Evolutionary conservation across 805 yeast species (phyloP), one percentile per base, ranked within the genome.

Genomic region (Candida xiaguanensis): DNA sequence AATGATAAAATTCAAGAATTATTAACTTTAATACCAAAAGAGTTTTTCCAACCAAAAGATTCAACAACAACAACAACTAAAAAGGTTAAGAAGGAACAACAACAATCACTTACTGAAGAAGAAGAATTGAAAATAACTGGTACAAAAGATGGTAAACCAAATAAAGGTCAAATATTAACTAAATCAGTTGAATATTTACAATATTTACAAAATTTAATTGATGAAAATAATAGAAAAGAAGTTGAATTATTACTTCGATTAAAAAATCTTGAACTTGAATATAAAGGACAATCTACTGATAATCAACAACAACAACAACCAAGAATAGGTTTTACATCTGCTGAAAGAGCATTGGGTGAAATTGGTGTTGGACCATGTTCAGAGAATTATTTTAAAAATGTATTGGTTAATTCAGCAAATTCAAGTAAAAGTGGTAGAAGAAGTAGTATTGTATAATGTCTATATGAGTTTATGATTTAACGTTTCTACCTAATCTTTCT

Each of bases 311-410:
- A 20, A 20, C 24, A 20, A 57, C 75, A 53, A 14, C 49, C 58
- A 3, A 48, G 56, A 8, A 56, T 63, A n/a, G 70, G 65, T 2
- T 53, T 81, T 48, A 86, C 95, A 2, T 80, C 88, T 55, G 96
- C 95, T 0, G 95, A 86, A 53, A 61, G 72, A 18, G 87, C 85
- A 2, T 63, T 87, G 41, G 80, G 88, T 0, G 76, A 77, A 49
- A 82, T 85, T 34, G 95, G 96, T 1, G 93, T 85, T 6, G 95
- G 95, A 2, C 90, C 91, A 1, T 59, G 84, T 36, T 80, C 85
- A 1, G 78, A 68, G 22, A 60, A 58, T 8, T 59, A 59, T 41
- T 59, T 56, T 43, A 51, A 50, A 38, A 39, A 45, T 24, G 60
- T 59, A 1, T 46, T 59, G 34, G 47, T 55, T 4, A 41, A 34